phyloP scores from a whole-genome alignment of 83 land plant species.

The Picea abies region DNA sequence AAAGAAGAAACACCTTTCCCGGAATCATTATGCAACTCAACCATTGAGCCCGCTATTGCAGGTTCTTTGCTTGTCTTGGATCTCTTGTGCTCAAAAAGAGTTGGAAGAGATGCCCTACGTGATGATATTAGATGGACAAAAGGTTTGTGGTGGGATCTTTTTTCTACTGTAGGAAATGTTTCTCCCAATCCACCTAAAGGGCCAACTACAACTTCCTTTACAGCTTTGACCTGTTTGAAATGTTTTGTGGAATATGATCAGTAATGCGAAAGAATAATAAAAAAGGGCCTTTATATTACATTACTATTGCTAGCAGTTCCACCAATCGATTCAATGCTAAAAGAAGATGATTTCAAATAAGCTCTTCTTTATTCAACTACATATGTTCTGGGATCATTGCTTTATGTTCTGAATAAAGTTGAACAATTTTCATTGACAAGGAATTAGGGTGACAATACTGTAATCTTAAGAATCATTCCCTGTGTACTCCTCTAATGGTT shows the following conservation, averaged over 20 bases:
- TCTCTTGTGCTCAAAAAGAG: conserved; percentile 37
- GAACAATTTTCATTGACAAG: not conserved
- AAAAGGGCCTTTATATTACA: conserved; percentile 50
- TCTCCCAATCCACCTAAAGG: conserved; percentile 38
- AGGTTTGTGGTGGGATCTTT: conserved; percentile 56
- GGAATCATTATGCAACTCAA: conserved; percentile 27
- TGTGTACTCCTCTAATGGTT: conserved; percentile 31
- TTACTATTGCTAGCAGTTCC: conserved; percentile 47
- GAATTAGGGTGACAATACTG: conserved; percentile 11
- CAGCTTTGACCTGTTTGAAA: conserved; percentile 51
- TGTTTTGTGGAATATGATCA: conserved; percentile 37
- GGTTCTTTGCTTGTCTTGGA: conserved; percentile 47
- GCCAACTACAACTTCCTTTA: conserved; percentile 44
- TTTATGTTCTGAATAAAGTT: conserved; percentile 22
- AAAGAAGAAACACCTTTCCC: conserved; percentile 27
- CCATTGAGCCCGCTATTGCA: conserved; percentile 40
- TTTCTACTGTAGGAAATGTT: conserved; percentile 54
- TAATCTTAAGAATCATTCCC: conserved; percentile 32
- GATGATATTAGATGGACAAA: conserved; percentile 45
- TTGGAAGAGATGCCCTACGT: conserved; percentile 36
- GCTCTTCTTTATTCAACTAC: conserved; percentile 44
- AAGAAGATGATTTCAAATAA: conserved; percentile 37
- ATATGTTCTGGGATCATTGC: conserved; percentile 36
- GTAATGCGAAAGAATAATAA: conserved; percentile 28
- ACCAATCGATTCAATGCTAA: conserved; percentile 24